Evolutionary conservation across 2,329 filamentous ascomycete species (phyloP), one percentile per base, ranked within the genome.

Genomic region (Trichophyton schoenleinii): DNA sequence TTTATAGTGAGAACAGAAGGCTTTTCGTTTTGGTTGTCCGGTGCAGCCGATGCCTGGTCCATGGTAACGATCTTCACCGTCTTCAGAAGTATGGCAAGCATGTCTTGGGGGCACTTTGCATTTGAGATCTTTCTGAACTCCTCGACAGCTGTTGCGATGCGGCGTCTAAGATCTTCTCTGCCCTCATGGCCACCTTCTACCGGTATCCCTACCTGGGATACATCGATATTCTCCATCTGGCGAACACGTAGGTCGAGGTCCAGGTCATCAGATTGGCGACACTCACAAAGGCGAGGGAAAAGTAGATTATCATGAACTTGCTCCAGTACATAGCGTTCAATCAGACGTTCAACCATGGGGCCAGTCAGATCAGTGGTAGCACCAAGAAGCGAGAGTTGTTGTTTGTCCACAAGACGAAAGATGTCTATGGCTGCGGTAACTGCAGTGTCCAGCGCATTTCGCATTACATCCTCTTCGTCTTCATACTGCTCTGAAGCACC

Each of bases 331-430:
- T 99, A 96, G 57, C 91, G 86, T 74, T 99, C 94, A 66, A 99
- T 96, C 68, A 99, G 80, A 64, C 89, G 86, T 75, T 99, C 95
- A 1, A 99, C 91, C 7, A 95, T 77, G 0, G 91, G 89, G 0
- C 94, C 92, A 0, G 94, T 97, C 59, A 99, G 77, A 70, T 96
- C 91, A 1, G 95, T 99, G 1, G 91, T 96, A 3, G 91, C 89
- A 18, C 91, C 94, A 3, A 99, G 80, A 41, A 95, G 80, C 2
- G 92, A 96, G 31, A 99, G 78, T 69, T 97, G 94, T 68, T 95
- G 89, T 72, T 96, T 96, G 71, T 99, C 94, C 4, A 99, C 92
- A 63, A 86, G 86, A 69, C 97, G 92, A 67, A 99, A 99, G 0
- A 97, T 80, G 69, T 99, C 94, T 66, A 99, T 97, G 0, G 91